Evolutionary conservation across 163 green algal genomes (phyloP).

Genomic region (Trebouxia gelatinosa): DNA sequence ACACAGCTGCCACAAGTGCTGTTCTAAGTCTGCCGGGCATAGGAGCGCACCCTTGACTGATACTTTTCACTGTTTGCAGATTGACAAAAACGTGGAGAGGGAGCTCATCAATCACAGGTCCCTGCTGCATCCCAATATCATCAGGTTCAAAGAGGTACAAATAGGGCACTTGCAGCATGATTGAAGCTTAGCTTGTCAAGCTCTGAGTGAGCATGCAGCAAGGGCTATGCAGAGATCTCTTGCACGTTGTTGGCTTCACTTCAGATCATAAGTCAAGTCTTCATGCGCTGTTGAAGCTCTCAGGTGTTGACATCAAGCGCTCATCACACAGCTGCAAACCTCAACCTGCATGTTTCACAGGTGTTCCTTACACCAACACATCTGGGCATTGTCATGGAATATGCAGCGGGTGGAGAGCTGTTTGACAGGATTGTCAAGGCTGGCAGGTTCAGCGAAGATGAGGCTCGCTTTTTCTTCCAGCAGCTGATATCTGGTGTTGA

Average conservation of each 20-base stretch:
- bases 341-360: slow-evolving; percentile 40
- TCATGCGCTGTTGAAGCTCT: no score
- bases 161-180: no score
- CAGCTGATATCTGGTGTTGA: slow-evolving; percentile 97
- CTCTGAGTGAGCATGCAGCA: no score
- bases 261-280: no score
- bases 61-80: slow-evolving; percentile 50
- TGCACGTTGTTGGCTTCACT: no score
- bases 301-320: no score
- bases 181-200: no score
- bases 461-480: slow-evolving; percentile 98
- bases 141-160: slow-evolving; percentile 91
- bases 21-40: no score
- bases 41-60: no score
- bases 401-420: slow-evolving; percentile 93
- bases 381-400: slow-evolving; percentile 97
- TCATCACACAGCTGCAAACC: no score
- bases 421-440: slow-evolving; percentile 99
- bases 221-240: no score
- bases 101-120: slow-evolving; percentile 97
- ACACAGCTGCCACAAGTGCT: no score
- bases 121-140: slow-evolving; percentile 94
- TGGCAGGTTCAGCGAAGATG: slow-evolving; percentile 94
- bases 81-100: slow-evolving; percentile 96
- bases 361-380: slow-evolving; percentile 87